phyloP scores from a whole-genome alignment of 768 basidiomycete genomes.

The Psilocybe cubensis region DNA sequence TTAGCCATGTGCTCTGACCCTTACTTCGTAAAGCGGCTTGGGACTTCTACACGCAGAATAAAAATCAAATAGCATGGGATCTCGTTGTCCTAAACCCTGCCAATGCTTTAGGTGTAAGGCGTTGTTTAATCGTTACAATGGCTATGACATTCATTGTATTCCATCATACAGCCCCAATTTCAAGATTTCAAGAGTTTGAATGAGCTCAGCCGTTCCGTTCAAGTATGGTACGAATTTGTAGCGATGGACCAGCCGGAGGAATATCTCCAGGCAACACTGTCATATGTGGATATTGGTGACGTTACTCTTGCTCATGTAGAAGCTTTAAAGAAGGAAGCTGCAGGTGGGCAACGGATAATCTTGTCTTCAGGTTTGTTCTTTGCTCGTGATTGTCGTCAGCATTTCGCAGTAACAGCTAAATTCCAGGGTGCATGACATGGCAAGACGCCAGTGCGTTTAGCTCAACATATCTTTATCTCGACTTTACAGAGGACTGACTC shows the following conservation, averaged over 20 bases:
- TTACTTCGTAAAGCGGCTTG: slow-evolving; percentile 40
- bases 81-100: slow-evolving; percentile 59
- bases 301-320: slow-evolving; percentile 57
- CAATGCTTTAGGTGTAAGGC: no score
- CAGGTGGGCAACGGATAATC: slow-evolving; percentile 62
- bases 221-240: slow-evolving; percentile 33
- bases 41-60: slow-evolving; percentile 47
- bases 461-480: not conserved
- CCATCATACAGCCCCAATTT: slow-evolving; percentile 23
- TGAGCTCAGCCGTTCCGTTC: slow-evolving; percentile 20
- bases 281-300: slow-evolving; percentile 59
- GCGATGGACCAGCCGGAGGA: slow-evolving; percentile 22
- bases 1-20: no score
- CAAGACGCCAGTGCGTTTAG: not conserved
- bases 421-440: not conserved
- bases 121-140: no score
- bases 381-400: not conserved
- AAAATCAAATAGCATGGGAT: slow-evolving; percentile 50
- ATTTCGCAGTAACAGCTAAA: no score
- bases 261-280: slow-evolving; percentile 15
- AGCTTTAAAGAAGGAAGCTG: slow-evolving; percentile 53
- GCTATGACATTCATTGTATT: no score
- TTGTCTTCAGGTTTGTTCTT: not conserved
- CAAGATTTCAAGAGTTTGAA: slow-evolving; percentile 24
- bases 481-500: not conserved